Conservation (phyloP, 495 filamentous ascomycete species). For the Trichoderma asperelloides region DNA sequence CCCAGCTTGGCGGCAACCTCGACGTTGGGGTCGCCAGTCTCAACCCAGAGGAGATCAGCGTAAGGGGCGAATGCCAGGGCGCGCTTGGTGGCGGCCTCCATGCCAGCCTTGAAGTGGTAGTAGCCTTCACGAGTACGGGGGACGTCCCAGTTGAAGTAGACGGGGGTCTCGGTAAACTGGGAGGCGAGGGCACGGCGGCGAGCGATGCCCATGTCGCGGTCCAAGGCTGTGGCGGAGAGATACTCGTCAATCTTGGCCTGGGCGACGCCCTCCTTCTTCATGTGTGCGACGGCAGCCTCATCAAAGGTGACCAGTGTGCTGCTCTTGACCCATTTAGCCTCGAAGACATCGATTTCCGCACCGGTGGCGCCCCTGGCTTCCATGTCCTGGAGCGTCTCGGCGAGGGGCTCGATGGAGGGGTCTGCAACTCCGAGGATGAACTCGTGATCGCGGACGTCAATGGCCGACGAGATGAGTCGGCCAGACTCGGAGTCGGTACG, state of each 20-base stretch:
- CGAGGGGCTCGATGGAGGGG: slow-evolving; percentile 62
- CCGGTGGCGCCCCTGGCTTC: slow-evolving; percentile 69
- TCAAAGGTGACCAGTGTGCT: slow-evolving; percentile 87
- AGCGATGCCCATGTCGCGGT: slow-evolving; percentile 66
- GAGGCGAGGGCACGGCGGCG: slow-evolving; percentile 63
- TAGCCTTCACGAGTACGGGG: slow-evolving; percentile 91
- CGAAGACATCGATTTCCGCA: slow-evolving; percentile 72
- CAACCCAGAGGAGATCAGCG: slow-evolving; percentile 94
- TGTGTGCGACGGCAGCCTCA: slow-evolving; percentile 72
- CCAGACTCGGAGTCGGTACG: slow-evolving; percentile 93
- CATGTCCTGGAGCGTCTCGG: slow-evolving; percentile 86
- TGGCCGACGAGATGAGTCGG: slow-evolving; percentile 75
- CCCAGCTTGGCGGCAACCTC: slow-evolving; percentile 66
- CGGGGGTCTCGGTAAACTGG: slow-evolving; percentile 46
- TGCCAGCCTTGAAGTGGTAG: slow-evolving; percentile 89
- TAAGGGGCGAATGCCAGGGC: slow-evolving; percentile 85
- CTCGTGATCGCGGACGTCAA: slow-evolving; percentile 92
- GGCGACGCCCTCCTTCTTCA: slow-evolving; percentile 51
- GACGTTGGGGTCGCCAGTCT: slow-evolving; percentile 83
- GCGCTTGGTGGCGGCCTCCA: slow-evolving; percentile 84
- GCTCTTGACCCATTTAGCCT: slow-evolving; percentile 81
- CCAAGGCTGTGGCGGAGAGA: slow-evolving; percentile 42
- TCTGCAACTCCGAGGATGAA: slow-evolving; percentile 82
- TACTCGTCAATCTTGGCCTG: slow-evolving; percentile 59
- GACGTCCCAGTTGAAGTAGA: slow-evolving; percentile 83